Percentiles rank a stretch among this genome's conserved stretches.
Conservation (phyloP, 352 stramenopile genomes). For the Thraustochytrium sp. region DNA sequence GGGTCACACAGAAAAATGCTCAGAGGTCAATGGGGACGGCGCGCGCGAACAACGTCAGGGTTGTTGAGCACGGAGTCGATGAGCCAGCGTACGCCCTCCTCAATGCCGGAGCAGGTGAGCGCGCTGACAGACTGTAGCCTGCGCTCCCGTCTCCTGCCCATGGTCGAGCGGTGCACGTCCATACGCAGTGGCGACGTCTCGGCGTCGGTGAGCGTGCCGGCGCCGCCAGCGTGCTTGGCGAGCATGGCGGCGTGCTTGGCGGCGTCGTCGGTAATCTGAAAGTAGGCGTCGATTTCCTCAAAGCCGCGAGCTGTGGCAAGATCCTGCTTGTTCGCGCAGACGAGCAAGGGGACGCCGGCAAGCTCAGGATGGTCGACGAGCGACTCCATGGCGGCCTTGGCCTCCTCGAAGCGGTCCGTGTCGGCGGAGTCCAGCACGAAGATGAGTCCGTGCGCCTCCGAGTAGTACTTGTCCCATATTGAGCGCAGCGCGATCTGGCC, state of each 20-base stretch:
- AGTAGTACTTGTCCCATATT: constrained; percentile 89
- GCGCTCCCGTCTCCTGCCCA: background rate
- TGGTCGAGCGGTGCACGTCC: background rate
- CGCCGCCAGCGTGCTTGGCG: background rate
- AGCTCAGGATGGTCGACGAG: constrained; percentile 71
- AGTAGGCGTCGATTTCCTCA: constrained; percentile 44
- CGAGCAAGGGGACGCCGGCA: constrained; percentile 69
- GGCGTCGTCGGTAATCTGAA: constrained; percentile 15
- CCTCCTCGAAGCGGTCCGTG: constrained; percentile 72
- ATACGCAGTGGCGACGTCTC: background rate
- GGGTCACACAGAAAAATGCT: too few relatives aligned
- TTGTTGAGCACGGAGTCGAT: constrained; percentile 14
- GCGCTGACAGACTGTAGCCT: constrained; percentile 36
- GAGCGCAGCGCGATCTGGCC: constrained; percentile 71
- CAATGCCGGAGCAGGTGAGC: constrained; percentile 30
- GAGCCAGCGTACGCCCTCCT: constrained; percentile 35
- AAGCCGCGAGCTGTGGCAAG: constrained; percentile 49
- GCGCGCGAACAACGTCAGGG: constrained; percentile 25
- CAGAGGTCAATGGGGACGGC: background rate
- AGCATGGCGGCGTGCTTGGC: background rate
- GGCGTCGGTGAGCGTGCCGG: background rate
- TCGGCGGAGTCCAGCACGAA: constrained; percentile 82
- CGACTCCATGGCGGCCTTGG: constrained; percentile 68
- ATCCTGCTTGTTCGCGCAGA: constrained; percentile 84
- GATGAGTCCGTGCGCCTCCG: constrained; percentile 78